A percentile compares a stretch with the other conserved stretches of the same genome.
phyloP scores from a whole-genome alignment of 1,284 basidiomycete species.

The Ceratobasidium sp. region DNA sequence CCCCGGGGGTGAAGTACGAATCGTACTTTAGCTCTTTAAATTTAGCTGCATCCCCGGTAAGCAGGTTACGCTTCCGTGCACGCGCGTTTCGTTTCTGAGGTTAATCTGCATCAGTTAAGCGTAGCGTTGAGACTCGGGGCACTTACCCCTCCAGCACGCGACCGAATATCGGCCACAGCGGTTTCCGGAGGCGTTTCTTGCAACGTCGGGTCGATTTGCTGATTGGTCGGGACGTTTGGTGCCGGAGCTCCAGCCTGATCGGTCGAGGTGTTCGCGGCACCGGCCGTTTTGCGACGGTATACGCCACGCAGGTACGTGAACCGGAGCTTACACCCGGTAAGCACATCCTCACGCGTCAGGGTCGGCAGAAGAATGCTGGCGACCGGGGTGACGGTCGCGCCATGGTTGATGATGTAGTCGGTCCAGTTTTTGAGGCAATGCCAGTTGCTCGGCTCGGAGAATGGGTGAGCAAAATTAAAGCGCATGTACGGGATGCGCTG shows the following conservation, averaged over 20 bases:
- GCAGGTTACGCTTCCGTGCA: neutral
- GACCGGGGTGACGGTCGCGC: neutral
- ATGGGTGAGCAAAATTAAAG: neutral
- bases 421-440: neutral
- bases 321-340: neutral
- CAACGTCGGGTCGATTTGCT: neutral
- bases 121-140: neutral
- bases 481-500: constrained; percentile 4
- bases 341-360: neutral
- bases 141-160: constrained; percentile 1
- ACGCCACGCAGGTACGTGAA: neutral
- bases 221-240: too few species aligned
- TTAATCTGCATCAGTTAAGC: neutral
- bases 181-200: neutral
- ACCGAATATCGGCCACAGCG: neutral
- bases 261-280: too few species aligned
- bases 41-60: neutral
- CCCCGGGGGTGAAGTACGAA: constrained; percentile 1
- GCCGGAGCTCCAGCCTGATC: too few species aligned
- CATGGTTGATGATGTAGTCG: neutral
- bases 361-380: neutral
- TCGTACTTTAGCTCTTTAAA: neutral
- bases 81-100: neutral
- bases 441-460: neutral
- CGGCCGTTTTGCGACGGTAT: neutral